Evolutionary conservation across 768 basidiomycete genomes (phyloP).

Genomic region (Russula sp.): DNA sequence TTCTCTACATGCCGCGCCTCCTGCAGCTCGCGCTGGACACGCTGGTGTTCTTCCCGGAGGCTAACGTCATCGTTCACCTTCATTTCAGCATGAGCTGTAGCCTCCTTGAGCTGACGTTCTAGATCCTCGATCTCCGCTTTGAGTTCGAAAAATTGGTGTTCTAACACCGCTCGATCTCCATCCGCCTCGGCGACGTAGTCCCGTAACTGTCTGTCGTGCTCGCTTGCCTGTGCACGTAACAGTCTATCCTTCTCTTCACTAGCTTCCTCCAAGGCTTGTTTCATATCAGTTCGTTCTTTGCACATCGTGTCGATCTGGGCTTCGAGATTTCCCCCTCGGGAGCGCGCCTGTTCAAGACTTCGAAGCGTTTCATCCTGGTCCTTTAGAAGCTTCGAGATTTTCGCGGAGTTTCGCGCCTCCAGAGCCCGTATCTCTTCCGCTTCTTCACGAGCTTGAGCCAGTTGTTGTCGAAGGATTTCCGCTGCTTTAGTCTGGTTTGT

Average conservation of each 20-base stretch:
- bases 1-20: constrained; percentile 66
- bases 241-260: constrained; percentile 76
- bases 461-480: constrained; percentile 59
- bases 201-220: constrained; percentile 63
- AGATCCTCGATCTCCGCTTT: constrained; percentile 58
- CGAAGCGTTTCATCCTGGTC: constrained; percentile 72
- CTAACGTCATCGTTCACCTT: constrained; percentile 65
- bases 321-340: constrained; percentile 72
- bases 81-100: constrained; percentile 58
- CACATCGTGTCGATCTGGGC: constrained; percentile 68
- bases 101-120: constrained; percentile 61
- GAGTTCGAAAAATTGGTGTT: constrained; percentile 79
- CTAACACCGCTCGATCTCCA: constrained; percentile 88
- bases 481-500: constrained; percentile 61
- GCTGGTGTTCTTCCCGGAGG: constrained; percentile 68
- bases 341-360: constrained; percentile 71
- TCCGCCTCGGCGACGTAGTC: constrained; percentile 93
- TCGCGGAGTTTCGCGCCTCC: constrained; percentile 60
- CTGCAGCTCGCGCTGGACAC: constrained; percentile 65
- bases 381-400: constrained; percentile 62
- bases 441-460: constrained; percentile 57
- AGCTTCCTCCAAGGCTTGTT: constrained; percentile 63
- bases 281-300: constrained; percentile 68
- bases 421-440: constrained; percentile 66
- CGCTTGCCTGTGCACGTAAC: constrained; percentile 67